Evolutionary conservation across 148 eudicot species (phyloP).

Genomic region (Amaranthus cruentus): DNA sequence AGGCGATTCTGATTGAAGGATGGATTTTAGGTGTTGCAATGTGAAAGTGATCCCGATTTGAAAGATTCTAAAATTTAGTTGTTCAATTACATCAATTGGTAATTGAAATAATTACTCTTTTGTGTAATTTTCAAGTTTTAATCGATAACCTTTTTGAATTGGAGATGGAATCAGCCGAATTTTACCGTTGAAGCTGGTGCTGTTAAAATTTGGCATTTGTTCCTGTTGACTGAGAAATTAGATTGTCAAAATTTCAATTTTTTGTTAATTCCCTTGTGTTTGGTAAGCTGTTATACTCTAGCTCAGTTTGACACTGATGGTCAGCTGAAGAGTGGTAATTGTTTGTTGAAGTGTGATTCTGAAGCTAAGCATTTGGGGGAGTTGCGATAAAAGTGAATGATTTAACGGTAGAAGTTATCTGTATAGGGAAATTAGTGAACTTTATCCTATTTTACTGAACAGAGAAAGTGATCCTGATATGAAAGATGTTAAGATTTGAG

Average conservation of each 20-base stretch:
- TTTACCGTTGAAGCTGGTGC: neutral
- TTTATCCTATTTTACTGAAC: too few relatives aligned
- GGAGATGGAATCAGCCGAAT: neutral
- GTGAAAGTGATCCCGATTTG: neutral
- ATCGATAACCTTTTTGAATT: neutral
- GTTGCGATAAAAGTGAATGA: neutral
- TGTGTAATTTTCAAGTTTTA: slow-evolving; percentile 1
- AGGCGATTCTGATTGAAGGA: neutral
- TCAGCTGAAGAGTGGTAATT: neutral
- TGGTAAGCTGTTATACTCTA: neutral
- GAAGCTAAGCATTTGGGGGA: neutral
- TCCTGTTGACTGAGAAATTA: neutral
- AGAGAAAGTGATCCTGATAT: neutral
- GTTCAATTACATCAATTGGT: neutral
- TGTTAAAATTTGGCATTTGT: neutral
- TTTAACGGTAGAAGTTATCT: neutral
- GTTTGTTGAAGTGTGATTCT: neutral
- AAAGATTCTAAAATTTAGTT: slow-evolving; percentile 3
- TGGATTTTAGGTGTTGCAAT: neutral
- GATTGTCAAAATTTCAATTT: neutral
- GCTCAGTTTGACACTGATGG: neutral
- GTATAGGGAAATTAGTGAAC: neutral
- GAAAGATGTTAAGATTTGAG: neutral
- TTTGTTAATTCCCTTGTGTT: neutral
- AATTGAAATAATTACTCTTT: neutral